Conservation (phyloP, 768 basidiomycete genomes). For the Lentinus brumalis region DNA sequence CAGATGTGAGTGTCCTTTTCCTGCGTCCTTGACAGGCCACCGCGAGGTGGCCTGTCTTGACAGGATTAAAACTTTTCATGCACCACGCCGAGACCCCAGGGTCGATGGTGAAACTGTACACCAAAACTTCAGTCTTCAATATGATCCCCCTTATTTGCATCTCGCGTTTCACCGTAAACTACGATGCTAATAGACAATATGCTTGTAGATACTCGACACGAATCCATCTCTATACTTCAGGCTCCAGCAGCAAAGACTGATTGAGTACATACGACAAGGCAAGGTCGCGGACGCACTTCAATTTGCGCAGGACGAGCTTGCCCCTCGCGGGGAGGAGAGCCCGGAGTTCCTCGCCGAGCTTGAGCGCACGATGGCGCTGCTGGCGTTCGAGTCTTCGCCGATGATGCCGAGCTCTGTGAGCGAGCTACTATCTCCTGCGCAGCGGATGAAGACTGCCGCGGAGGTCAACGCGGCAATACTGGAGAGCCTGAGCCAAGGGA, state of each 20-base stretch:
- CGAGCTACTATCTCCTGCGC: slow-evolving; percentile 80
- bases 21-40: slow-evolving; percentile 9
- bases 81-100: slow-evolving; percentile 92
- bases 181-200: slow-evolving; percentile 16
- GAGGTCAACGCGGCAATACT: slow-evolving; percentile 96
- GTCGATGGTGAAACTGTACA: slow-evolving; percentile 85
- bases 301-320: slow-evolving; percentile 93
- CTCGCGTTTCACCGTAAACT: slow-evolving; percentile 1
- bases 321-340: slow-evolving; percentile 92
- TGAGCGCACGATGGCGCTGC: slow-evolving; percentile 91
- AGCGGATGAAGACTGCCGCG: slow-evolving; percentile 92
- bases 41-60: slow-evolving; percentile 22
- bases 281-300: slow-evolving; percentile 76
- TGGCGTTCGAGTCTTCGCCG: slow-evolving; percentile 75
- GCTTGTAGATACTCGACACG: slow-evolving; percentile 86
- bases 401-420: slow-evolving; percentile 66
- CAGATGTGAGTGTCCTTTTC: slow-evolving; percentile 72
- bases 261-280: slow-evolving; percentile 89
- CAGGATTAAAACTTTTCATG: slow-evolving; percentile 95
- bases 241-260: slow-evolving; percentile 92
- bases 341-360: slow-evolving; percentile 91
- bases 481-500: slow-evolving; percentile 88
- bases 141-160: slow-evolving; percentile 54
- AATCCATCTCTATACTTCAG: slow-evolving; percentile 94
- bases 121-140: slow-evolving; percentile 97